Conservation (phyloP, 179 eudicot species). For the Sideroxylon spinosum region DNA sequence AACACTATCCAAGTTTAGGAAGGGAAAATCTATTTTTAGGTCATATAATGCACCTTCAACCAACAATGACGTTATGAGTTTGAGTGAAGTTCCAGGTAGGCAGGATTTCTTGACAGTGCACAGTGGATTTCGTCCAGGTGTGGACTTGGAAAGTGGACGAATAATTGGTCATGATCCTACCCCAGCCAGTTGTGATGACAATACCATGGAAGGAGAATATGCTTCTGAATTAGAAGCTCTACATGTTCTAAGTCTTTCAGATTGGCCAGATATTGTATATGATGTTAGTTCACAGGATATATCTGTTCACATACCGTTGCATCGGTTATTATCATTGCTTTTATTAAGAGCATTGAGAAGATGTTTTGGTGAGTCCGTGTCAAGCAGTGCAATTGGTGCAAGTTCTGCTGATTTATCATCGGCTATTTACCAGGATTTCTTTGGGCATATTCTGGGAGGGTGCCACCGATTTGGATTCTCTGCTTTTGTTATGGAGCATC, state of each 20-base stretch:
- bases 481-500: constrained; percentile 89
- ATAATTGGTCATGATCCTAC: constrained; percentile 21
- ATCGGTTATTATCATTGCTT: constrained; percentile 64
- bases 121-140: constrained; percentile 21
- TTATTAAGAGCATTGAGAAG: constrained; percentile 59
- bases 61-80: constrained; percentile 20
- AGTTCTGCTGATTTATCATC: constrained; percentile 33
- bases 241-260: constrained; percentile 53
- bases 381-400: constrained; percentile 20
- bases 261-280: constrained; percentile 76
- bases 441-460: constrained; percentile 61
- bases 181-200: constrained; percentile 34
- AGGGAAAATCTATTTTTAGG: constrained; percentile 41
- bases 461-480: constrained; percentile 91
- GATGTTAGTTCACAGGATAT: constrained; percentile 84
- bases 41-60: constrained; percentile 28
- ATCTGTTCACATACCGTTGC: constrained; percentile 84
- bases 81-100: constrained; percentile 22
- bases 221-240: constrained; percentile 43
- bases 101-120: constrained; percentile 25
- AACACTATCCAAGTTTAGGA: constrained; percentile 49
- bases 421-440: constrained; percentile 41
- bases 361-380: constrained; percentile 48
- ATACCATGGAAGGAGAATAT: constrained; percentile 45
- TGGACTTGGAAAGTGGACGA: constrained; percentile 20